Conservation (phyloP, 805 yeast species). For the Candida montana region DNA sequence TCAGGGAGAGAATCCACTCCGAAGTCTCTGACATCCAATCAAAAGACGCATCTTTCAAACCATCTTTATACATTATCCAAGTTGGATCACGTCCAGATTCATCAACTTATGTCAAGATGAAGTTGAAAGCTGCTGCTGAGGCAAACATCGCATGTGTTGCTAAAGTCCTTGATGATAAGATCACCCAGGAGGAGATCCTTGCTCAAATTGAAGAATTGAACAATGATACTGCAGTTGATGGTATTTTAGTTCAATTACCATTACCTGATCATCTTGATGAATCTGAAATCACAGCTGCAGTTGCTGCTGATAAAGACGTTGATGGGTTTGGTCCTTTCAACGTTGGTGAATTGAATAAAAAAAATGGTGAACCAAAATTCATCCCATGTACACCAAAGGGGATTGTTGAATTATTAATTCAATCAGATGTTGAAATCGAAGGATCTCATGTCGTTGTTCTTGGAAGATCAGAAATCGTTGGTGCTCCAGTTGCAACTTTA, state of each 20-base stretch:
- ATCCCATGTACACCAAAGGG: conserved; percentile 87
- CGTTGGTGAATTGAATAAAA: conserved; percentile 71
- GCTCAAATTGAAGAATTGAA: conserved; percentile 52
- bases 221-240: conserved; percentile 56
- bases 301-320: conserved; percentile 64
- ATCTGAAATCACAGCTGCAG: conserved; percentile 60
- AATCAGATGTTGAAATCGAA: conserved; percentile 46
- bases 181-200: conserved; percentile 52
- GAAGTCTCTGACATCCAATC: conserved; percentile 43
- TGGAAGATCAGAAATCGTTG: conserved; percentile 84
- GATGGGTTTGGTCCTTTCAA: conserved; percentile 80
- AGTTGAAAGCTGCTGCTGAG: conserved; percentile 68
- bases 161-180: conserved; percentile 51
- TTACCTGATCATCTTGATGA: conserved; percentile 68
- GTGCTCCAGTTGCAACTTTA: conserved; percentile 71
- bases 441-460: conserved; percentile 79
- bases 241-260: conserved; percentile 73
- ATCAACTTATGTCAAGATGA: conserved; percentile 76
- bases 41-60: conserved; percentile 49
- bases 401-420: conserved; percentile 56
- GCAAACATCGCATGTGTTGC: conserved; percentile 60
- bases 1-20: conserved; percentile 45
- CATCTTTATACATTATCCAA: conserved; percentile 76
- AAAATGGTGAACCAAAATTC: conserved; percentile 64
- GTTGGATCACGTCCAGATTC: conserved; percentile 78